Evolutionary conservation across 1,284 basidiomycete genomes (phyloP), one percentile per base, ranked within the genome.

Genomic region (Sporisorium exsertum): DNA sequence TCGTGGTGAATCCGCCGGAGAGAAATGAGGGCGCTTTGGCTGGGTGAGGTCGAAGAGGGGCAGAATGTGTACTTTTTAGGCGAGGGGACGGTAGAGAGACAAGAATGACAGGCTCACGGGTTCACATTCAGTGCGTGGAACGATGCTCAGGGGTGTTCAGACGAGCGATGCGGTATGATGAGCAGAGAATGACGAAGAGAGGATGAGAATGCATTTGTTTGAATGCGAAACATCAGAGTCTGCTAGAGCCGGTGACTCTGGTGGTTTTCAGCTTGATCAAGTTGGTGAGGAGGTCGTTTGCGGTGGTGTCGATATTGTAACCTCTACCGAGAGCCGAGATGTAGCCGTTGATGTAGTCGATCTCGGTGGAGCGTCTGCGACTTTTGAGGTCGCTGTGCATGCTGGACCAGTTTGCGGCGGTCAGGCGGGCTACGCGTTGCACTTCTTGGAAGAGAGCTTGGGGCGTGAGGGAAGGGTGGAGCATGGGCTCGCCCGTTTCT

Each of bases 271-370:
- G 87, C 75, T 88, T 88, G 61, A 92, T 86, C 82, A 95, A 87
- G 59, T 91, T 88, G 22, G 88, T 85, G 51, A 97, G 85, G 51
- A 89, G 87, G 22, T 89, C 86, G 75, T 91, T 93, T 15, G 89
- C 87, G 0, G 91, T 91, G 78, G 91, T 92, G 10, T 87, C 86
- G 37, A 95, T 87, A 5, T 87, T 87, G 77, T 92, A 89, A 46
- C 88, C 86, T 51, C 87, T 79, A 9, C 92, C 95, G 7, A 95
- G 86, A 12, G 87, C 87, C 26, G 91, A 82, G 52, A 99, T 86
- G 85, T 95, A 94, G 8, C 96, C 95, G 78, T 94, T 96, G 83
- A 98, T 89, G 81, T 89, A 94, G 26, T 92, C 90, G 58, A 86
- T 84, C 59, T 84, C 82, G 3, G 76, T 81, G 18, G 59, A 54